Conservation (phyloP, 345 rosid species). For the Citrus inodora region DNA sequence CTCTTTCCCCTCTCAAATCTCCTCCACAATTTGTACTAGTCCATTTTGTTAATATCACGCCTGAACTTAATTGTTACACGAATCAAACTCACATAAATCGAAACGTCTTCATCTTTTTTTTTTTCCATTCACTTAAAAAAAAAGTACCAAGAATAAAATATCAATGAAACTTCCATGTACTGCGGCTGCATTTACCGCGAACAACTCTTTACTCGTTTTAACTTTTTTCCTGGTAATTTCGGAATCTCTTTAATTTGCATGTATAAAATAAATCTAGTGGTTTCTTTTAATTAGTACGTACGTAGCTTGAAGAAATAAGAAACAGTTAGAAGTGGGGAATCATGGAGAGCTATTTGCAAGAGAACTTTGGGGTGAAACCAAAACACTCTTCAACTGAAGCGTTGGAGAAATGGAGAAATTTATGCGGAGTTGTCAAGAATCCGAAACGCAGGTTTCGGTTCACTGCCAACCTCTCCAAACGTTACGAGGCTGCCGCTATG, state of each 20-base stretch:
- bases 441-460: slow-evolving; percentile 84
- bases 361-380: slow-evolving; percentile 62
- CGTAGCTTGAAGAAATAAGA: neutral
- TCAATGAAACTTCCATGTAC: neutral
- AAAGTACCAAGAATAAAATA: too few relatives aligned
- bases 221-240: neutral
- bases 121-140: too few relatives aligned
- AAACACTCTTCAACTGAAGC: slow-evolving; percentile 67
- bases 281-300: too few relatives aligned
- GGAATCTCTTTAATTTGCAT: neutral
- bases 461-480: slow-evolving; percentile 86
- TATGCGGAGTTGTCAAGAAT: slow-evolving; percentile 78
- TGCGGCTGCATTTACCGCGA: neutral
- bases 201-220: neutral
- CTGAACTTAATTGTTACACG: neutral
- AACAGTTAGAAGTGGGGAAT: neutral
- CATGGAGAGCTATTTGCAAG: slow-evolving; percentile 68
- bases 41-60: neutral
- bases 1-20: neutral
- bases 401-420: slow-evolving; percentile 65
- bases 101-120: neutral
- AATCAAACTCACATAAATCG: neutral
- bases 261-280: neutral
- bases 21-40: neutral
- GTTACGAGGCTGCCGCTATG: slow-evolving; percentile 86